These are phyloP conservation scores for Leishmania gerbilli DNA, from an alignment of 208 protist genomes.

Conservation along the genomic window DNA sequence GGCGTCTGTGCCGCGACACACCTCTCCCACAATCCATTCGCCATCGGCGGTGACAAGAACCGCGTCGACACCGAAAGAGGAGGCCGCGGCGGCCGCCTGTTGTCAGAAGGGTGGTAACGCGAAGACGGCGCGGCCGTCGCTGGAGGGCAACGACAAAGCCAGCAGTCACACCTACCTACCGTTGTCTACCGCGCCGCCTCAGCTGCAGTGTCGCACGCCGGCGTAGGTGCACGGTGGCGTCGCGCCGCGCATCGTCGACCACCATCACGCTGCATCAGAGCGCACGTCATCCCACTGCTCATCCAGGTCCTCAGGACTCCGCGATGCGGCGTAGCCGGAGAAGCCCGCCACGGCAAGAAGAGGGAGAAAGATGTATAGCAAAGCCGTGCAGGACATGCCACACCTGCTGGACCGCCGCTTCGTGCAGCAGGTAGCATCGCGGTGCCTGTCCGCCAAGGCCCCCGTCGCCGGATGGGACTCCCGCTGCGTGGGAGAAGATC, in stretches of 20 bases:
- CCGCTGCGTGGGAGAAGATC: neutral
- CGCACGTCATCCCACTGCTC: conserved; percentile 40
- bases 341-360: neutral
- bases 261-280: conserved; percentile 21
- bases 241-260: conserved; percentile 13
- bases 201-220: conserved; percentile 35
- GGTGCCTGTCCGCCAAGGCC: neutral
- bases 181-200: conserved; percentile 27
- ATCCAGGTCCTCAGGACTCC: conserved; percentile 23
- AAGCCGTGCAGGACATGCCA: neutral
- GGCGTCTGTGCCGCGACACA: conserved; percentile 22
- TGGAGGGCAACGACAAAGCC: conserved; percentile 33
- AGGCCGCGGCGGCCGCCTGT: neutral
- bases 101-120: neutral
- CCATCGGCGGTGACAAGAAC: conserved; percentile 9
- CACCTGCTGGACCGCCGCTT: neutral
- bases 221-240: conserved; percentile 31
- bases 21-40: conserved; percentile 16
- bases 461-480: neutral
- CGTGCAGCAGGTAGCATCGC: neutral
- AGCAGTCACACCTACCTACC: conserved; percentile 16
- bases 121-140: neutral
- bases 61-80: conserved; percentile 1
- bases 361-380: conserved; percentile 14
- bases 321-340: conserved; percentile 10